These are phyloP conservation scores for Pouteria glomerata DNA, from an alignment of 148 eudicot genomes.

Conservation along the genomic window DNA sequence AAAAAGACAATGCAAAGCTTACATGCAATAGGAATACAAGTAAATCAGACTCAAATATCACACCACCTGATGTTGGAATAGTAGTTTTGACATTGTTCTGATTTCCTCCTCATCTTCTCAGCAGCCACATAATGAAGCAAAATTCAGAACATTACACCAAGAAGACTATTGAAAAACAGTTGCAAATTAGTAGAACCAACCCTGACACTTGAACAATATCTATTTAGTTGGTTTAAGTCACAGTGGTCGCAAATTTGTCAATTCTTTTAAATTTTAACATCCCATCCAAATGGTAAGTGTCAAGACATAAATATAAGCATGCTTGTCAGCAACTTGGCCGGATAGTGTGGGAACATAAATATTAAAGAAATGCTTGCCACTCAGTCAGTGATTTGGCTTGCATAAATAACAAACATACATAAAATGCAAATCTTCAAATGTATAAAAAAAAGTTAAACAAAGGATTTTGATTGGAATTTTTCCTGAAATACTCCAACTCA, in stretches of 20 bases:
- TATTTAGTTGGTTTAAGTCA: too few relatives aligned
- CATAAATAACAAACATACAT: neutral
- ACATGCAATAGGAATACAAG: neutral
- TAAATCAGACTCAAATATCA: neutral
- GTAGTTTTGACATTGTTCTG: too few relatives aligned
- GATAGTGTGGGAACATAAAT: neutral
- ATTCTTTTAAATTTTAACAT: too few relatives aligned
- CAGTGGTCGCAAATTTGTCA: too few relatives aligned
- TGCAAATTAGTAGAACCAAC: neutral
- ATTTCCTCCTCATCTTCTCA: neutral
- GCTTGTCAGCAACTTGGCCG: neutral
- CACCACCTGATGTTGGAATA: neutral
- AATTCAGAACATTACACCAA: neutral
- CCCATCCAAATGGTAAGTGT: too few relatives aligned
- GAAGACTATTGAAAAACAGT: neutral
- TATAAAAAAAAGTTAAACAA: neutral
- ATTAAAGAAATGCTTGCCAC: neutral
- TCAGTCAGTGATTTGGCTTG: neutral
- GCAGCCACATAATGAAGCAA: neutral
- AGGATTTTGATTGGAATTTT: neutral
- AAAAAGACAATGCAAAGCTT: neutral
- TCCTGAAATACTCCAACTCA: neutral
- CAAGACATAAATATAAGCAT: neutral
- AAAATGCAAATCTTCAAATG: neutral
- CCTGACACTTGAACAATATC: too few relatives aligned